phyloP scores from a whole-genome alignment of 768 basidiomycete species.

The Lactarius indigo region DNA sequence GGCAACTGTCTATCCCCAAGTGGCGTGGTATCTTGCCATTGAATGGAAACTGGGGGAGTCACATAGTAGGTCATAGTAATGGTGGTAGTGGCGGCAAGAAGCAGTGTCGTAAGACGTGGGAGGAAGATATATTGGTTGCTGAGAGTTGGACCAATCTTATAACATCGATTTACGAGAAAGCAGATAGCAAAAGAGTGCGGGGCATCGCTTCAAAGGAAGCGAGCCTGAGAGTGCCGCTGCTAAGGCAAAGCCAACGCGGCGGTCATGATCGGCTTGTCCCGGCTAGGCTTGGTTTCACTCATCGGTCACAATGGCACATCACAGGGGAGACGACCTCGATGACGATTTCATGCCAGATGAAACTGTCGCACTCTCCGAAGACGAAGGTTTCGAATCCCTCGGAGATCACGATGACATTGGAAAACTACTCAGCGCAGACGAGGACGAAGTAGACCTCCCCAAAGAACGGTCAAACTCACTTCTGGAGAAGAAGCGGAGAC shows the following conservation, averaged over 20 bases:
- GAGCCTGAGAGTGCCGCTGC: background rate
- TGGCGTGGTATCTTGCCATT: constrained; percentile 2
- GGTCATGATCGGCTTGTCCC: background rate
- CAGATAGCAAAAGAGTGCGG: background rate
- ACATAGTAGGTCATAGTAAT: constrained; percentile 14
- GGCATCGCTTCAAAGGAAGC: background rate
- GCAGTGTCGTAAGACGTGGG: constrained; percentile 5
- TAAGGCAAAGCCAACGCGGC: background rate
- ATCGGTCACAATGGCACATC: constrained; percentile 33
- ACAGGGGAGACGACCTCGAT: constrained; percentile 72
- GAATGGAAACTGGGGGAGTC: constrained; percentile 2
- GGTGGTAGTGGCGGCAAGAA: constrained; percentile 8
- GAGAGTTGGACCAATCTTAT: constrained; percentile 13
- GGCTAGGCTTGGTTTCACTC: constrained; percentile 2
- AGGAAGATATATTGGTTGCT: background rate
- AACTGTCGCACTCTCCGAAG: constrained; percentile 58
- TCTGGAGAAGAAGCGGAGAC: constrained; percentile 63
- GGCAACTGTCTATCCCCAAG: background rate
- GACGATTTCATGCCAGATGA: constrained; percentile 78
- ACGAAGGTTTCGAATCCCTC: constrained; percentile 39
- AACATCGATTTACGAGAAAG: constrained; percentile 15
- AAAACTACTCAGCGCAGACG: constrained; percentile 45
- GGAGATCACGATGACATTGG: constrained; percentile 35
- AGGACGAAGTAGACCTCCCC: constrained; percentile 34
- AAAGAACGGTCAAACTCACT: constrained; percentile 26